phyloP scores from a whole-genome alignment of 352 stramenopile genomes.

The Phytophthora ramorum region DNA sequence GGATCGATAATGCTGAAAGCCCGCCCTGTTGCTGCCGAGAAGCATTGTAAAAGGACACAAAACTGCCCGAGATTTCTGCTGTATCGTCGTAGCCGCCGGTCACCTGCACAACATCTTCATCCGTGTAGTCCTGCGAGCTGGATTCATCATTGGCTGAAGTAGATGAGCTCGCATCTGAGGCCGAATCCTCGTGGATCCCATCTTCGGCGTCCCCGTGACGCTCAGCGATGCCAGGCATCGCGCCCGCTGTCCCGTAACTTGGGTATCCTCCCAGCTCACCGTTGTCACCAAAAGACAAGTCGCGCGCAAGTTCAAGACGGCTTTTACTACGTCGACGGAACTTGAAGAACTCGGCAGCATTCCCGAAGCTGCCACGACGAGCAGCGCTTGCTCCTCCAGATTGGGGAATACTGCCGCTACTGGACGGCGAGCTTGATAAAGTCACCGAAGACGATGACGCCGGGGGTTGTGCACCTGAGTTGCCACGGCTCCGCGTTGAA shows the following conservation, averaged over 20 bases:
- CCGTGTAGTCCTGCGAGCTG: conserved; percentile 67
- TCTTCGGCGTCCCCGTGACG: conserved; percentile 55
- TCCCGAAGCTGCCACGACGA: conserved; percentile 81
- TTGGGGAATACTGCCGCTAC: conserved; percentile 19
- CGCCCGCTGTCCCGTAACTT: conserved; percentile 58
- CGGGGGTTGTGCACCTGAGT: conserved; percentile 27
- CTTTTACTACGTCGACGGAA: conserved; percentile 89
- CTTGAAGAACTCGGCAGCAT: conserved; percentile 88
- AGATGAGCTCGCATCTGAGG: conserved; percentile 53
- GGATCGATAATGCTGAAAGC: conserved; percentile 62
- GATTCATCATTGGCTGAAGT: conserved; percentile 66
- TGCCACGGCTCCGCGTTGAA: conserved; percentile 52
- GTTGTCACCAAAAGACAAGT: conserved; percentile 63
- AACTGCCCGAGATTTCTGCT: conserved; percentile 68
- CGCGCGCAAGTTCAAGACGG: conserved; percentile 76
- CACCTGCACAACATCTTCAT: conserved; percentile 71
- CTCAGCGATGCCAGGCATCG: conserved; percentile 83
- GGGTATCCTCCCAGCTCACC: conserved; percentile 52
- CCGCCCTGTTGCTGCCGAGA: conserved; percentile 44
- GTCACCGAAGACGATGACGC: conserved; percentile 25
- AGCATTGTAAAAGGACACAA: conserved; percentile 85
- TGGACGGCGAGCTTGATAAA: conserved; percentile 41
- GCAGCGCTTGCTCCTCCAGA: conserved; percentile 35
- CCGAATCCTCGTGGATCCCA: conserved; percentile 51
- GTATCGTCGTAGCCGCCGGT: conserved; percentile 70